Percentiles rank a stretch among this genome's conserved stretches.
Evolutionary conservation across 495 filamentous ascomycete genomes (phyloP).

Genomic region (Daldinia vernicosa): DNA sequence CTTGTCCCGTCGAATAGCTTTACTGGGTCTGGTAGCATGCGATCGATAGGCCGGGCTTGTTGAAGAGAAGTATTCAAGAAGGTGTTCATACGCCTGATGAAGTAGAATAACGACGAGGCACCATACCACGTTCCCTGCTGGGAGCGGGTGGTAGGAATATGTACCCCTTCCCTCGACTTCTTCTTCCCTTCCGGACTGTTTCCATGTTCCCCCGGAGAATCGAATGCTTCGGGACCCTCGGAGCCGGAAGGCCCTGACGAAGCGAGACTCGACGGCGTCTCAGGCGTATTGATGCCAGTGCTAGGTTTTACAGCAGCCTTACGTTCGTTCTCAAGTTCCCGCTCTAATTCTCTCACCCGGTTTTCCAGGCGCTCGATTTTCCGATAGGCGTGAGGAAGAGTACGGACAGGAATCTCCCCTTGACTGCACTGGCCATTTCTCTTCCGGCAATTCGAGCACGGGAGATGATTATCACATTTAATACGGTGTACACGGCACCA

Average conservation of each 20-base stretch:
- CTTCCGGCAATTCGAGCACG: conserved; percentile 57
- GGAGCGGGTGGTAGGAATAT: conserved; percentile 44
- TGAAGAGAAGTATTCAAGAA: conserved; percentile 48
- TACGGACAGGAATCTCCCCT: conserved; percentile 45
- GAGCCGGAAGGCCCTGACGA: conserved; percentile 8
- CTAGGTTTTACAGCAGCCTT: conserved; percentile 8
- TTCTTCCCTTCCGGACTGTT: conserved; percentile 21
- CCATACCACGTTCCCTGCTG: conserved; percentile 51
- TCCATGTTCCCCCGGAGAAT: conserved; percentile 20
- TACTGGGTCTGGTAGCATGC: conserved; percentile 28
- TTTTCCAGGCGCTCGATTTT: conserved; percentile 55
- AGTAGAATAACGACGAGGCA: conserved; percentile 53
- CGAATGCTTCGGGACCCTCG: background rate
- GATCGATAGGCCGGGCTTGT: conserved; percentile 41
- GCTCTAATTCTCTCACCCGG: conserved; percentile 53
- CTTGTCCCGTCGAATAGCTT: conserved; percentile 26
- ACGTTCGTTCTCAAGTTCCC: conserved; percentile 44
- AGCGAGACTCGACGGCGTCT: conserved; percentile 9
- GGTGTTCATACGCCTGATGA: conserved; percentile 50
- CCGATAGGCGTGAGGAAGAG: conserved; percentile 50
- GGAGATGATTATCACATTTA: conserved; percentile 58
- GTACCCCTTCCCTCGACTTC: conserved; percentile 41
- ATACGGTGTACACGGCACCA: conserved; percentile 60
- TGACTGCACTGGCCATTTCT: conserved; percentile 53
- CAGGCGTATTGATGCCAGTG: conserved; percentile 8